These are phyloP conservation scores for Dujonia santamariae DNA, from an alignment of 1,139 yeast species.

Conservation along the genomic window DNA sequence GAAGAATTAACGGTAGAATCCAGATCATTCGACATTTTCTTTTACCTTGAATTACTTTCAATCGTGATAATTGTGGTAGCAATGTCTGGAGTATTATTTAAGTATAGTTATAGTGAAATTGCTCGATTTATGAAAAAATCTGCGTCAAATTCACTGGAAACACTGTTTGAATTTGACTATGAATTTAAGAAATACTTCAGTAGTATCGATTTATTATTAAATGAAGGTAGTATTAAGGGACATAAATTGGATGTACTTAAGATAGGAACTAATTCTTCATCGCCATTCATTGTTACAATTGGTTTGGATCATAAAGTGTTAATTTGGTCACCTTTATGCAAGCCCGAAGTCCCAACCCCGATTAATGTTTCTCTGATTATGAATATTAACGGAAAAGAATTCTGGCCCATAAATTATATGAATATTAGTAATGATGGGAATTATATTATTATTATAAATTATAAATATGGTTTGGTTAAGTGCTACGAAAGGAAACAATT, in stretches of 20 bases:
- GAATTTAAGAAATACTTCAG: slow-evolving; percentile 25
- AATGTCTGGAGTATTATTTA: slow-evolving; percentile 26
- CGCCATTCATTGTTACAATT: slow-evolving; percentile 62
- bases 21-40: slow-evolving; percentile 23
- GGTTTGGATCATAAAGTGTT: slow-evolving; percentile 71
- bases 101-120: slow-evolving; percentile 15
- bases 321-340: slow-evolving; percentile 69
- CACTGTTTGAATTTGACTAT: slow-evolving; percentile 15
- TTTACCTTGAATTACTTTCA: slow-evolving; percentile 30
- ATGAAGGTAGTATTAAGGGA: slow-evolving; percentile 31
- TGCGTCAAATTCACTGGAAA: slow-evolving; percentile 10
- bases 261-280: slow-evolving; percentile 51
- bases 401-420: slow-evolving; percentile 69
- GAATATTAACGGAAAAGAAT: slow-evolving; percentile 37
- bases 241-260: slow-evolving; percentile 64
- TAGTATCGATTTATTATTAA: slow-evolving; percentile 46
- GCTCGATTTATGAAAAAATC: slow-evolving; percentile 4
- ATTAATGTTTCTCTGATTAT: slow-evolving; percentile 42
- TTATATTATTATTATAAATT: slow-evolving; percentile 56
- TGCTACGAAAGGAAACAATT: slow-evolving; percentile 57
- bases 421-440: slow-evolving; percentile 61
- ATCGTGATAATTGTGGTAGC: slow-evolving; percentile 27
- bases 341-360: slow-evolving; percentile 24
- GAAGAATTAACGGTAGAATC: slow-evolving; percentile 15
- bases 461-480: slow-evolving; percentile 44